Evolutionary conservation across 192 early-diverging fungal species (phyloP), one percentile per base, ranked within the genome.

Genomic region (Coemansia sp.): DNA sequence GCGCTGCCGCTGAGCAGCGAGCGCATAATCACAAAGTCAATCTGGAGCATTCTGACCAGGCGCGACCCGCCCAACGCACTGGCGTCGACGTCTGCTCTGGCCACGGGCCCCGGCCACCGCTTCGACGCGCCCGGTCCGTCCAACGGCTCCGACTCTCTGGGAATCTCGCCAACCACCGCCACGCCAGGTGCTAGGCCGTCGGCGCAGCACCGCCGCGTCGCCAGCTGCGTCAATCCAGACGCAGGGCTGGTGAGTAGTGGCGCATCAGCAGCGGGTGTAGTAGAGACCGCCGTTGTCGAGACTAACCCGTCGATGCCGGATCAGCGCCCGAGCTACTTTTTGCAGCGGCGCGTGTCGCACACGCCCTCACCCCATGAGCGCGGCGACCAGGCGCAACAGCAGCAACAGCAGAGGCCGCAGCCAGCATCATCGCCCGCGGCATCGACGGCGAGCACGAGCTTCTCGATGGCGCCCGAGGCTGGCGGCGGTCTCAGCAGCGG

Each of bases 1-100:
- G 81, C 71, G 4, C 45, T 84, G 34, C 81, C 81, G 6, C 67
- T 84, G 12, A 75, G 55, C 11, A 51, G 28, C 9, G 70, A 68
- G 33, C 76, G 81, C 15, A 61, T 65, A 35, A 41, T 83, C 35
- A 65, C 76, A 48, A 78, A 66, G 51, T 67, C 70, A 8, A 73
- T 78, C 15, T 78, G 81, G 81, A 64, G 57, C 18, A 28, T 12
- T 1, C 18, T 67, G 3, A 7, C 58, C 2, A 11, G 11, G 5
- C 22, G 39, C 45, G 62, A 51, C 17, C 62, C 48, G 39, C 22
- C 62, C 22, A 64, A 64, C 37, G n/a, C 45, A 11, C 12, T 17
- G 2, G 28, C 45, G 6, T 51, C 45, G 1, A 20, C 17, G 11
- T 64, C 62, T 6, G 48, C 43, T 17, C 38, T 55, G 68, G 51